Evolutionary conservation across 176 grass and related monocot genomes (phyloP), one percentile per base, ranked within the genome.

Genomic region (Aegilops bicornis): DNA sequence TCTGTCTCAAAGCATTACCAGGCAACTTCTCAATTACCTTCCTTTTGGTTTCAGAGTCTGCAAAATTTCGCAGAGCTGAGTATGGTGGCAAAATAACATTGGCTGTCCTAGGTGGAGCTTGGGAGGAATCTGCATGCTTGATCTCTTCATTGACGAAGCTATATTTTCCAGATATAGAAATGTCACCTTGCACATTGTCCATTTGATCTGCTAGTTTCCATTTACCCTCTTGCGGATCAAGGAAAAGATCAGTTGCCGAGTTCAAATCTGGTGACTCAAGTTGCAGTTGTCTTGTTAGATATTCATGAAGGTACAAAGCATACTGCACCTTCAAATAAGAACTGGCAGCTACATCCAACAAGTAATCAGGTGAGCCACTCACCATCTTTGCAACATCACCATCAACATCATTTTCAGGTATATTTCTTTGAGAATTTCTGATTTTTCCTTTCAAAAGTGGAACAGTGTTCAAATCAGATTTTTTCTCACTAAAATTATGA

Each of bases 161-260:
- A 47, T 85, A 59, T 79, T 82, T 77, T 62, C 35, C 48, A 78
- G 37, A 76, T 69, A 86, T 82, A 81, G 37, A 40, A 70, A 64
- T 70, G 80, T 84, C 59, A 79, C 52, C 82, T 22, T 89, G 72
- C 27, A 40, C 58, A 86, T 37, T 91, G 79, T 70, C 25, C 42
- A 68, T 81, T 76, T 94, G 90, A 78, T 91, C 91, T 85, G 74
- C 83, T 69, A 98, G 89, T 94, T 98, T 98, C 96, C 96, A 98
- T 79, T 86, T 93, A 82, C 93, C 96, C 83, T 98, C 93, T 82
- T 94, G 77, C 52, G 90, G 93, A 60, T 98, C 96, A 35, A 98
- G 96, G 45, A 94, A 87, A 85, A 98, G 88, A 88, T 98, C 96
- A 70, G 93, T 93, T 87, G 93, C 80, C 52, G 68, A 75, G 83